Base-by-base conservation (phyloP, 345 rosid genomes). In the Linum tenue region DNA sequence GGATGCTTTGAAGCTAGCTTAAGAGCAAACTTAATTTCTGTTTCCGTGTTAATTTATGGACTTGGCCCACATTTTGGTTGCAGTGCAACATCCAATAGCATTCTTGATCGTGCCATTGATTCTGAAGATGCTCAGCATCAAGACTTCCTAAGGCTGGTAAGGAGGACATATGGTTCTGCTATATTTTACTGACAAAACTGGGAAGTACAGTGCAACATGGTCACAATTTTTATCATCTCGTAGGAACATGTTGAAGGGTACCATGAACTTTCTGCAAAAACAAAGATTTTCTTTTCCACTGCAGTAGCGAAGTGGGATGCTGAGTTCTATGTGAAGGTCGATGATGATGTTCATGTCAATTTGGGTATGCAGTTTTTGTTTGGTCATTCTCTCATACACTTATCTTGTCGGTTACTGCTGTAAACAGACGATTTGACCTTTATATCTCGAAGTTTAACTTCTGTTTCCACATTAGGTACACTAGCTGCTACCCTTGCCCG, bases 261-360 rank as follows among this genome's bases (percentile, higher is more conserved):
- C 76, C 99, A 89, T 39, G 97, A 91, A 76, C 80, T 95, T 77
- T 84, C 99, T 56, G 95, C 97, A 48, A 95, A 95, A 84, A 95
- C 99, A 48, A 95, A 95, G 77, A 89, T 63, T 42, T 94, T 85
- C 84, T 87, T 95, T 75, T 74, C 94, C 37, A 87, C 96, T 35
- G 97, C 96, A 3, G 96, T 95, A 75, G 90, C 96, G 31, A 84
- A 70, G 70, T 95, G 99, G 99, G 94, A 95, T 79, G 92, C 97
- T 42, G 96, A 91, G 65, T 95, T 71, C 73, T 95, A 91, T 73
- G 72, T 95, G 83, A 89, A 95, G 72, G 94, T 91, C 76, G 99
- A 95, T 77, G 99, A 95, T 78, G 99, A 95, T 79, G 97, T 91
- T 70, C 99, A 95, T 55, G 99, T 95, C 55, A 95, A 95, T 80